phyloP scores from a whole-genome alignment of 1,284 basidiomycete species.

The Cryptococcus sp. region DNA sequence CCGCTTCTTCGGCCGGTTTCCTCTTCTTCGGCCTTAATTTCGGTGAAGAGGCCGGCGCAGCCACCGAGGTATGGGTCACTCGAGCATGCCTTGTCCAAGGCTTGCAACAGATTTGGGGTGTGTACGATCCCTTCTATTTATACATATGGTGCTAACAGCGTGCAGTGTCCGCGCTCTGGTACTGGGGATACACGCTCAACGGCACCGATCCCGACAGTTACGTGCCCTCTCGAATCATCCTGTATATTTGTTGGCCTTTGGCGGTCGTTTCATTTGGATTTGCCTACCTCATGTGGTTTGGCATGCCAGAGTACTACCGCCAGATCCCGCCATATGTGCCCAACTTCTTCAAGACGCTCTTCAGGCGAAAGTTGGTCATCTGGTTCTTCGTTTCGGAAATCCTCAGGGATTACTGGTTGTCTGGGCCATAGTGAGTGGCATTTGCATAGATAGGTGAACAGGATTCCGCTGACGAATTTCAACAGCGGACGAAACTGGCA shows the following conservation, averaged over 20 bases:
- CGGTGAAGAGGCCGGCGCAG: constrained; percentile 91
- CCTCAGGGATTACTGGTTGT: constrained; percentile 88
- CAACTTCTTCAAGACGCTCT: constrained; percentile 81
- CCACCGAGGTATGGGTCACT: constrained; percentile 86
- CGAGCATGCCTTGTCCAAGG: constrained; percentile 89
- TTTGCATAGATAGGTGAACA: neutral
- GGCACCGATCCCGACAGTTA: constrained; percentile 47
- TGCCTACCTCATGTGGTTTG: constrained; percentile 76
- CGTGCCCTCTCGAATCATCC: constrained; percentile 56
- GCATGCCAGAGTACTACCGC: constrained; percentile 67
- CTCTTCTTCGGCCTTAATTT: constrained; percentile 92
- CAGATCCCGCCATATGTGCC: constrained; percentile 91
- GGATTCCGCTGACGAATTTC: constrained; percentile 19
- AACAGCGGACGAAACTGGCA: constrained; percentile 86
- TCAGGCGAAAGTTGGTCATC: constrained; percentile 82
- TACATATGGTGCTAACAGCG: neutral
- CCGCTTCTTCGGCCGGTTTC: constrained; percentile 85
- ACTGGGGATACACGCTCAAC: constrained; percentile 83
- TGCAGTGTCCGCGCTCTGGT: constrained; percentile 79
- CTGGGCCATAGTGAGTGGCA: constrained; percentile 65
- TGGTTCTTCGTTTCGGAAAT: constrained; percentile 91
- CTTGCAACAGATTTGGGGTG: constrained; percentile 83
- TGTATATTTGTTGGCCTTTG: constrained; percentile 78
- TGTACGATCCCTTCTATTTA: neutral
- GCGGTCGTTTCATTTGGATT: constrained; percentile 72